Evolutionary conservation across 441 rosid genomes (phyloP).

Genomic region (Capsella rubella): DNA sequence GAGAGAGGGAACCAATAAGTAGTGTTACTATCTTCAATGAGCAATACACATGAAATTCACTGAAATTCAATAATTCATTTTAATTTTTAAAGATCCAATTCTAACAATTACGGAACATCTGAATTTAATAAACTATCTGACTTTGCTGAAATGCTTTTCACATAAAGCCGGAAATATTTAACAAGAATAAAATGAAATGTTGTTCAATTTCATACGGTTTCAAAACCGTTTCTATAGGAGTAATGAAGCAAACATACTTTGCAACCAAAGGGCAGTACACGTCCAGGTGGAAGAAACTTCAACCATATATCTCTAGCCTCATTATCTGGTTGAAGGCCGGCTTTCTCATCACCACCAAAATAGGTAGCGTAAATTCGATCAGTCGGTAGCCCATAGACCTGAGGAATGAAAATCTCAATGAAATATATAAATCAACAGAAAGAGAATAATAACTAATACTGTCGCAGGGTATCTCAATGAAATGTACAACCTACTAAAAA

Average conservation of each 20-base stretch:
- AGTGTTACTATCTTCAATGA: not conserved
- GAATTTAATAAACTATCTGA: not conserved
- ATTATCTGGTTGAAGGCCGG: conserved; percentile 85
- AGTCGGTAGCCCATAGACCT: conserved; percentile 83
- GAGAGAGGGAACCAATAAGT: not conserved
- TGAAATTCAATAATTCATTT: not conserved
- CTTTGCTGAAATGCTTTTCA: conserved; percentile 1
- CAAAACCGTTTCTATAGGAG: not conserved
- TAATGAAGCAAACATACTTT: conserved; percentile 57
- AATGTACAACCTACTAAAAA: not conserved
- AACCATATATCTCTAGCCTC: conserved; percentile 94
- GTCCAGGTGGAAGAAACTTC: conserved; percentile 74
- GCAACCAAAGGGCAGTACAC: conserved; percentile 93
- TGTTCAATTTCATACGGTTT: not conserved
- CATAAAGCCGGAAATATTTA: not conserved
- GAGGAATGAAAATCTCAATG: conserved; percentile 23
- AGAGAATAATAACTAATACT: not conserved
- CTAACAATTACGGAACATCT: not conserved
- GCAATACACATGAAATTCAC: not conserved
- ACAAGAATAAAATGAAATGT: conserved; percentile 5
- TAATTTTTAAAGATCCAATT: not conserved
- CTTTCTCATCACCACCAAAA: conserved; percentile 94
- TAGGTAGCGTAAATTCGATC: conserved; percentile 94
- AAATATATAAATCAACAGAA: not conserved
- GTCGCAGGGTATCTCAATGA: not conserved